These are phyloP conservation scores for Eucalyptus viminalis DNA, from an alignment of 345 rosid genomes.

Conservation along the genomic window DNA sequence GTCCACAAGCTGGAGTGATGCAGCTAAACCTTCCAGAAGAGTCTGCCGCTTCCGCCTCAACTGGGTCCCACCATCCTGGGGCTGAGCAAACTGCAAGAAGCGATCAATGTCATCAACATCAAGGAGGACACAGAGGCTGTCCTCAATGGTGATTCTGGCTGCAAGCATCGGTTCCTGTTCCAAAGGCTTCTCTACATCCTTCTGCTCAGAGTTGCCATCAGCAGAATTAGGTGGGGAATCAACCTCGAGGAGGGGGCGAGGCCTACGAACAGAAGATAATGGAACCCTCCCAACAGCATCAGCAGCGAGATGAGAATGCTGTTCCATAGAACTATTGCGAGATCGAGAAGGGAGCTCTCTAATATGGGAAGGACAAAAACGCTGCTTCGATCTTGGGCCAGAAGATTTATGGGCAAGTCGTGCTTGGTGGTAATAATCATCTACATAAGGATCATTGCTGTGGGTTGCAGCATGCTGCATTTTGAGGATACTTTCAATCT, in stretches of 20 bases:
- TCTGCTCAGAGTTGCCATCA: slow-evolving; percentile 49
- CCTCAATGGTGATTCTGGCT: slow-evolving; percentile 89
- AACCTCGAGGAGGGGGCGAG: slow-evolving; percentile 61
- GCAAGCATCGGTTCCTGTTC: slow-evolving; percentile 97
- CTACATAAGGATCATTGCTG: slow-evolving; percentile 69
- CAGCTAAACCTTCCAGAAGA: slow-evolving; percentile 74
- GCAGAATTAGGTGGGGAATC: slow-evolving; percentile 36
- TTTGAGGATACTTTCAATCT: slow-evolving; percentile 89
- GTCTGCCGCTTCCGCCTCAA: slow-evolving; percentile 63
- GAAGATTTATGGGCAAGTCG: slow-evolving; percentile 42
- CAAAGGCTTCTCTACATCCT: slow-evolving; percentile 56
- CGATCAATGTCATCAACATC: slow-evolving; percentile 89
- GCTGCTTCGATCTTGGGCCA: slow-evolving; percentile 48
- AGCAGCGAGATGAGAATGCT: slow-evolving; percentile 37
- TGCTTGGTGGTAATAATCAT: slow-evolving; percentile 98
- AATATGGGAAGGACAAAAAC: slow-evolving; percentile 71
- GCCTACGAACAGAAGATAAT: slow-evolving; percentile 50
- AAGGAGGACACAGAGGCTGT: slow-evolving; percentile 54
- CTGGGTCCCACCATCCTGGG: slow-evolving; percentile 79
- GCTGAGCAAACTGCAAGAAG: slow-evolving; percentile 49
- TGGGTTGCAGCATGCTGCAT: slow-evolving; percentile 92
- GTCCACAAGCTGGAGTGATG: slow-evolving; percentile 87
- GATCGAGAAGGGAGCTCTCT: slow-evolving; percentile 71
- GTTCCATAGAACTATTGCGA: slow-evolving; percentile 56
- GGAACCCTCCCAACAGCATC: slow-evolving; percentile 60